Percentiles rank a stretch among this genome's conserved stretches.
phyloP scores from a whole-genome alignment of 768 basidiomycete genomes.

The Gyrodon lividus region DNA sequence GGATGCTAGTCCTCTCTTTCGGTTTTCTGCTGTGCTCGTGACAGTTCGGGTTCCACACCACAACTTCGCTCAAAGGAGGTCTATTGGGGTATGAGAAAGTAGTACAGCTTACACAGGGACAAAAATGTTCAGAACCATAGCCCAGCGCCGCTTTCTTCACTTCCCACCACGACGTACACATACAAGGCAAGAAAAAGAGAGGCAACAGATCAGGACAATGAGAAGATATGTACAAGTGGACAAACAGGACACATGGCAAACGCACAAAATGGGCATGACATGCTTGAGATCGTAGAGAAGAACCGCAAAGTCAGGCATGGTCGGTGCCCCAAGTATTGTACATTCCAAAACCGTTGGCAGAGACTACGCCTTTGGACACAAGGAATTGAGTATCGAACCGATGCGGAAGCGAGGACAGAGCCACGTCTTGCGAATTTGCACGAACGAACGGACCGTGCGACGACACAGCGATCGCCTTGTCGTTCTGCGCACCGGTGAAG shows the following conservation, averaged over 20 bases:
- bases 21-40: no score
- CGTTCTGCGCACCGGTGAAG: constrained; percentile 36
- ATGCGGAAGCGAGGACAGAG: constrained; percentile 7
- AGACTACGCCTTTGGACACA: constrained; percentile 13
- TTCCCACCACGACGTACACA: constrained; percentile 20
- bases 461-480: constrained; percentile 26
- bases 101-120: constrained; percentile 23
- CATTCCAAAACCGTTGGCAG: constrained; percentile 15
- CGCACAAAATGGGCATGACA: neutral
- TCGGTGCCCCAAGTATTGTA: constrained; percentile 7
- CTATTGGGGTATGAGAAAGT: constrained; percentile 27
- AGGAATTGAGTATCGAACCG: constrained; percentile 13
- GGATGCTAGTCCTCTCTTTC: no score
- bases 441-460: constrained; percentile 21
- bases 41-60: no score
- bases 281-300: neutral
- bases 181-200: constrained; percentile 22
- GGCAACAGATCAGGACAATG: constrained; percentile 13
- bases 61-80: constrained; percentile 3
- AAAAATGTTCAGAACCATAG: constrained; percentile 18
- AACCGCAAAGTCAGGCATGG: constrained; percentile 6
- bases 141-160: constrained; percentile 16
- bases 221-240: constrained; percentile 22
- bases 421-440: constrained; percentile 14
- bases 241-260: constrained; percentile 8